Base-by-base conservation (phyloP, 108 stramenopile species). In the Cyclotella sp. region DNA sequence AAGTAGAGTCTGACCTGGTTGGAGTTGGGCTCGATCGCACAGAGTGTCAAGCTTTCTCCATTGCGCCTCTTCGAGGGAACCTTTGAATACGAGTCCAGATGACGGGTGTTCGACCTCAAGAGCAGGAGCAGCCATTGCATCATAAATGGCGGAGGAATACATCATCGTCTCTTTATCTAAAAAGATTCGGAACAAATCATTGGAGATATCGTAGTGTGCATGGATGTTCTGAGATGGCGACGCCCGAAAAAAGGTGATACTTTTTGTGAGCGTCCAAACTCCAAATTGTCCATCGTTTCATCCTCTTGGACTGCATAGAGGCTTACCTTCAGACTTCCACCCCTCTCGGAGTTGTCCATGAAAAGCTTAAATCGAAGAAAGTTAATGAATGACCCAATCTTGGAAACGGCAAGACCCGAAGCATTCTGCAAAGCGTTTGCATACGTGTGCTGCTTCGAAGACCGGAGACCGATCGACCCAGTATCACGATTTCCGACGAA, bases 171-270 rank as follows among this genome's bases (percentile, higher is more conserved):
- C 86, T 57, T 79, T 80, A 79, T 99, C 98, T 26, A 99, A 83
- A 77, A 98, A 98, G 9, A 77, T 85, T 53, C 78, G 90, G 76
- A 95, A 98, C 64, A 98, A 79, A 66, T 92, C 95, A 78, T 98
- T 98, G 10, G 85, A 85, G 15, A 98, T 68, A 78, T 99, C 97
- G 76, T 99, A 99, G 77, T 99, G 98, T n/a, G 97, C 97, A 70
- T 93, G 92, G 71, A 99, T 99, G 76, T 99, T 98, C 60, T 61
- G n/a, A 9, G 47, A 49, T n/a, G n/a, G 47, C n/a, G n/a, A n/a
- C n/a, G n/a, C n/a, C n/a, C n/a, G n/a, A n/a, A n/a, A n/a, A n/a
- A n/a, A n/a, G n/a, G n/a, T n/a, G n/a, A n/a, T n/a, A n/a, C n/a
- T n/a, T n/a, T 26, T 21, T 22, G 19, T 12, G 21, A 57, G 22